These are phyloP conservation scores for Emericellopsis terricola DNA, from an alignment of 495 filamentous ascomycete genomes.

Conservation along the genomic window DNA sequence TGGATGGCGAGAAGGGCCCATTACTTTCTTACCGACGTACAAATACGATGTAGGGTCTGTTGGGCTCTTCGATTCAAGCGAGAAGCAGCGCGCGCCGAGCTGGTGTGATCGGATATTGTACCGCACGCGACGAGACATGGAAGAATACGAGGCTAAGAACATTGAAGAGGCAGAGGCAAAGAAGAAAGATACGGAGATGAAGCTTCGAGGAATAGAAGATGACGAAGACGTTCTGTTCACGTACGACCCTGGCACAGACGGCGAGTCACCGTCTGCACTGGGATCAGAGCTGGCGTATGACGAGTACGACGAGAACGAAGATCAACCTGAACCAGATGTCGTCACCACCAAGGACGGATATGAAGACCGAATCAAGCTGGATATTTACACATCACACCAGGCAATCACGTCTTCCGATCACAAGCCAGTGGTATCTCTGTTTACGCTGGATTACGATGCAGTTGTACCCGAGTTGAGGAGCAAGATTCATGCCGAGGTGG, in stretches of 20 bases:
- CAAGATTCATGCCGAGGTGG: slow-evolving; percentile 72
- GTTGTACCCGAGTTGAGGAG: slow-evolving; percentile 70
- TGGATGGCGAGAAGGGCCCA: slow-evolving; percentile 80
- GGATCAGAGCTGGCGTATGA: slow-evolving; percentile 35
- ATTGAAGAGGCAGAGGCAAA: slow-evolving; percentile 46
- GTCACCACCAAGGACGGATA: slow-evolving; percentile 36
- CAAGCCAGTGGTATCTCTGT: slow-evolving; percentile 72
- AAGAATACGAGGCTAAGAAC: slow-evolving; percentile 48
- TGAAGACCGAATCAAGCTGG: slow-evolving; percentile 45
- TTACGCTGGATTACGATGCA: slow-evolving; percentile 65
- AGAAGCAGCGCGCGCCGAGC: slow-evolving; percentile 79
- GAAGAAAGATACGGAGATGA: slow-evolving; percentile 71
- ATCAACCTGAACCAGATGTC: slow-evolving; percentile 13
- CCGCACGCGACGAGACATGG: slow-evolving; percentile 50
- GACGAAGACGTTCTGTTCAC: slow-evolving; percentile 82
- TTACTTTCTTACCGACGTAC: slow-evolving; percentile 82
- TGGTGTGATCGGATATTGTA: slow-evolving; percentile 98
- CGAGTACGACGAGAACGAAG: slow-evolving; percentile 36
- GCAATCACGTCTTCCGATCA: slow-evolving; percentile 85
- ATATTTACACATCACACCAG: slow-evolving; percentile 74
- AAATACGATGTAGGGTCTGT: slow-evolving; percentile 95
- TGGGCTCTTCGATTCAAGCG: slow-evolving; percentile 81
- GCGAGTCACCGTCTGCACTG: slow-evolving; percentile 19
- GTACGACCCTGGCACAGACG: slow-evolving; percentile 71
- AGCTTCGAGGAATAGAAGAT: slow-evolving; percentile 55